A percentile compares a stretch with the other conserved stretches of the same genome.
Conservation (phyloP, 352 stramenopile genomes). For the Pythium plurisporium region DNA sequence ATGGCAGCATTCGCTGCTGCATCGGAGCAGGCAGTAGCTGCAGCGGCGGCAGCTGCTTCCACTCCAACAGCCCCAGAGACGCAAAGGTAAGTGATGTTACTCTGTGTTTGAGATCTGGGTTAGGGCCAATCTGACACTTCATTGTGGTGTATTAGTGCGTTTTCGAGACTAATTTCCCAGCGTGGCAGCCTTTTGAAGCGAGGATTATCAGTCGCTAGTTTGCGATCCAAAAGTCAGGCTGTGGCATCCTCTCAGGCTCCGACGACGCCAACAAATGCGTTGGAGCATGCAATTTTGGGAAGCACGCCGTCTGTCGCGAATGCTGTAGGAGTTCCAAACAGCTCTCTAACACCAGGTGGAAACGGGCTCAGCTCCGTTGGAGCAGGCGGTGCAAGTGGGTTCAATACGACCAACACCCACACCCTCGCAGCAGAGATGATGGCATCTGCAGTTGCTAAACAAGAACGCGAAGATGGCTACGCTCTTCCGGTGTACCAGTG, state of each 20-base stretch:
- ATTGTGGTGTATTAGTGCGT: conserved; percentile 28
- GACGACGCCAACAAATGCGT: conserved; percentile 39
- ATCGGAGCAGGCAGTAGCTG: conserved; percentile 11
- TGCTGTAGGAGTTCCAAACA: conserved; percentile 7
- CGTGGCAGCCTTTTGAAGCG: conserved; percentile 57
- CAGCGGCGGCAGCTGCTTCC: not conserved
- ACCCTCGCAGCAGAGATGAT: conserved; percentile 76
- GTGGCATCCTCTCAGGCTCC: conserved; percentile 29
- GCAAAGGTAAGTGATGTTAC: conserved; percentile 18
- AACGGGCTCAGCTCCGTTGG: conserved; percentile 23
- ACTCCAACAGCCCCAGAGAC: conserved; percentile 8
- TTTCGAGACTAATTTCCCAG: conserved; percentile 59
- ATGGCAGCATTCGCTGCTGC: conserved; percentile 12
- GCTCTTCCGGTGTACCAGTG: conserved; percentile 77
- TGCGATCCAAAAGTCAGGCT: conserved; percentile 22
- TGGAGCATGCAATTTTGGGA: conserved; percentile 71
- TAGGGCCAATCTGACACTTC: not conserved
- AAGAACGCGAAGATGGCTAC: conserved; percentile 76
- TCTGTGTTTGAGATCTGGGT: not conserved
- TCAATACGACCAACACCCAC: conserved; percentile 37
- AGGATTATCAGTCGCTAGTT: conserved; percentile 25
- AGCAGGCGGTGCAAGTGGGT: conserved; percentile 20
- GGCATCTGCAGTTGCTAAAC: conserved; percentile 61
- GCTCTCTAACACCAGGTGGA: conserved; percentile 19
- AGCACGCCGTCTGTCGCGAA: conserved; percentile 22